Base-by-base conservation (phyloP, 2,329 filamentous ascomycete genomes). In the Penicillium psychrosexuale region DNA sequence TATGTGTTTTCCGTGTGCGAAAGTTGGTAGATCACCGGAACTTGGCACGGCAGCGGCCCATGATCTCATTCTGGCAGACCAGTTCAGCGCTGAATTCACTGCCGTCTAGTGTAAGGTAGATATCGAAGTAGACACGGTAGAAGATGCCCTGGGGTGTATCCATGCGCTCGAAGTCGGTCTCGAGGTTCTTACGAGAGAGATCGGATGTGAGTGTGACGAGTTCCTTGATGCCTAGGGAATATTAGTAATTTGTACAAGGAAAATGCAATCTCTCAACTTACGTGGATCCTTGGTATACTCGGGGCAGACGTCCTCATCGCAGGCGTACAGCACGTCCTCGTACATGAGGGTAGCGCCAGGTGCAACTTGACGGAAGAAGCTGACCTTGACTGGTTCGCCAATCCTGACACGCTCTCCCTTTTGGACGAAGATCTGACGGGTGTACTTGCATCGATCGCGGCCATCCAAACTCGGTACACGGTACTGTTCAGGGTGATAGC, bases 81-180 rank as follows among this genome's bases (percentile, higher is more conserved):
- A 99, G 80, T 78, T 97, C 94, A 50, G 94, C 94, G 66, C 94
- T 97, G 80, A 99, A 97, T 74, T 99, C 94, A 49, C 90, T 96
- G 22, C 94, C 94, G 69, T 99, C 94, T 15, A 99, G 86, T 0
- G 94, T 97, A 62, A 99, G 84, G 75, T 96, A 95, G 55, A 84
- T 84, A 63, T 84, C 82, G 63, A 84, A 84, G 72, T 84, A 84
- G 43, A 84, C 82, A 61, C 91, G 87, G 80, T 96, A 96, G 75
- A 96, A 96, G 3, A 90, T 95, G 59, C 94, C 94, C 74, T 99
- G 93, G 6, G 94, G 92, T 1, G 94, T 97, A 73, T 97, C 94
- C 94, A 97, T 97, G 71, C 94, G 87, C 78, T 99, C 94, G 69
- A 99, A 99, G 74, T 99, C 94, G 77, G 97, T 97, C 75, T 99